phyloP scores from a whole-genome alignment of 345 rosid genomes.

The Boechera stricta region DNA sequence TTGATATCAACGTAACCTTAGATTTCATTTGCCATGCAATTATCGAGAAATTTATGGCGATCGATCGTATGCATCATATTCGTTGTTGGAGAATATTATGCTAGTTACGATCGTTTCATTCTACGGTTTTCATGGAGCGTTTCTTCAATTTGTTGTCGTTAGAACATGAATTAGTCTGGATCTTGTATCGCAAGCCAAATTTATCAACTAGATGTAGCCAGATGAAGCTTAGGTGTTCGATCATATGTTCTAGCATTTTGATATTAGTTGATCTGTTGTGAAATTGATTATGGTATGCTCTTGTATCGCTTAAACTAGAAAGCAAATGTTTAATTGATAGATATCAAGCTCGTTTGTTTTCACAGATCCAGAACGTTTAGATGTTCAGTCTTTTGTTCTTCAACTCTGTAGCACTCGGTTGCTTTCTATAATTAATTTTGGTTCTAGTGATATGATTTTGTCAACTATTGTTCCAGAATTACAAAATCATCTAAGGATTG shows the following conservation, averaged over 20 bases:
- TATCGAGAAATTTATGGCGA: slow-evolving; percentile 5
- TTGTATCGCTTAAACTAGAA: neutral
- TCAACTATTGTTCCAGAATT: neutral
- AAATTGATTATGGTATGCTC: neutral
- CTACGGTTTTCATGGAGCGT: neutral
- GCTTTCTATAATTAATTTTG: neutral
- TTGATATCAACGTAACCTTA: neutral
- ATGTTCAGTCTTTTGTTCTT: neutral
- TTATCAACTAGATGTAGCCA: slow-evolving; percentile 7
- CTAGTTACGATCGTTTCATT: slow-evolving; percentile 1
- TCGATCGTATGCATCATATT: slow-evolving; percentile 3
- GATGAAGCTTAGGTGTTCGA: slow-evolving; percentile 30
- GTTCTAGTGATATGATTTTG: neutral
- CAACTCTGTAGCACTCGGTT: neutral
- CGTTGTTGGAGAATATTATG: neutral
- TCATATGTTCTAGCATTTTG: slow-evolving; percentile 19
- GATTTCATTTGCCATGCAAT: slow-evolving; percentile 9
- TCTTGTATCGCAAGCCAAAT: slow-evolving; percentile 12
- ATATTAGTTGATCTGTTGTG: slow-evolving; percentile 12
- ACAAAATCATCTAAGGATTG: neutral
- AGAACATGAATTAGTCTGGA: slow-evolving; percentile 17
- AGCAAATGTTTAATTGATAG: slow-evolving; percentile 6
- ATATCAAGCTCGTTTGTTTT: slow-evolving; percentile 22
- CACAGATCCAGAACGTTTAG: slow-evolving; percentile 1
- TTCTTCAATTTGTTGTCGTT: slow-evolving; percentile 17